phyloP scores from a whole-genome alignment of 352 stramenopile species.

The Phytophthora palmivora region DNA sequence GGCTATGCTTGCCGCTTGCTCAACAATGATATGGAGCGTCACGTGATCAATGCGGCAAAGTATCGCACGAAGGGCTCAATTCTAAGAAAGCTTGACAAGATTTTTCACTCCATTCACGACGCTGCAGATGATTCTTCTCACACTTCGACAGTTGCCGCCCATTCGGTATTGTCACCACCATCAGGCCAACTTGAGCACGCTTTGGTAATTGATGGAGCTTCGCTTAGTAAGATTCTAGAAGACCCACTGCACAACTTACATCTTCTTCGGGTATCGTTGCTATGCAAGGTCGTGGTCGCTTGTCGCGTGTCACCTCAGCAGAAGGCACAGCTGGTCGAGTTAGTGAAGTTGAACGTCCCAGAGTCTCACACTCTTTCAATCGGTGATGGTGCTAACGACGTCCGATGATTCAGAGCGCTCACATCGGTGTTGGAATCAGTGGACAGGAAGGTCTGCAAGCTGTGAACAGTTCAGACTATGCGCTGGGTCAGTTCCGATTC shows the following conservation, averaged over 20 bases:
- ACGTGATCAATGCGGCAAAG: constrained; percentile 77
- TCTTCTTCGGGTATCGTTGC: constrained; percentile 83
- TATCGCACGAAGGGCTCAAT: constrained; percentile 76
- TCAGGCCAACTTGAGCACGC: constrained; percentile 66
- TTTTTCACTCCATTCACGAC: constrained; percentile 78
- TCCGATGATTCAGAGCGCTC: constrained; percentile 93
- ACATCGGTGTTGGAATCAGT: constrained; percentile 94
- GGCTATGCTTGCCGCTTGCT: constrained; percentile 85
- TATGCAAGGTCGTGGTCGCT: constrained; percentile 97
- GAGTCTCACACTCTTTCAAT: constrained; percentile 91
- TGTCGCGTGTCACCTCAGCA: constrained; percentile 98
- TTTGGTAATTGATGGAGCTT: constrained; percentile 95
- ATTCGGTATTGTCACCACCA: constrained; percentile 37
- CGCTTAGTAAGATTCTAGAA: constrained; percentile 81
- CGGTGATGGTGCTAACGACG: constrained; percentile 92
- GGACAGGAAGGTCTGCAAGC: constrained; percentile 98
- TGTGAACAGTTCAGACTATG: constrained; percentile 89
- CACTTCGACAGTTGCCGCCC: constrained; percentile 28
- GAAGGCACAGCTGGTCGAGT: constrained; percentile 97
- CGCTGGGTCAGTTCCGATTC: constrained; percentile 86
- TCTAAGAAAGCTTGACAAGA: constrained; percentile 75
- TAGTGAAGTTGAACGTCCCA: constrained; percentile 91
- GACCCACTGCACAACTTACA: constrained; percentile 79
- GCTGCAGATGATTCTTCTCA: constrained; percentile 25
- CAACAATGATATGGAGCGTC: constrained; percentile 95